Evolutionary conservation across 345 rosid genomes (phyloP).

Genomic region (Angophora floribunda): DNA sequence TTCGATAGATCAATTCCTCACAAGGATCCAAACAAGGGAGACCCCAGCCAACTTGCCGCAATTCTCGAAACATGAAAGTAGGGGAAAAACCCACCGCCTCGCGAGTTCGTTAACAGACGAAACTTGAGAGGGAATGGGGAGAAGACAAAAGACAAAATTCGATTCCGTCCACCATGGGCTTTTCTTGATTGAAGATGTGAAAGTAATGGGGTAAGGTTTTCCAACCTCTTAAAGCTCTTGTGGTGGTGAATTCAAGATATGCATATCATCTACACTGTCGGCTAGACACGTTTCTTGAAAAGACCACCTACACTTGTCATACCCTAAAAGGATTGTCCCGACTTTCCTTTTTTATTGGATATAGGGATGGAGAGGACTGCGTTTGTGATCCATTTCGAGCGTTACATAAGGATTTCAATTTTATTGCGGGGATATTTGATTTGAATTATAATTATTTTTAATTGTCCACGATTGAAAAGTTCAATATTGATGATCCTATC

Average conservation of each 20-base stretch:
- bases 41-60: background rate
- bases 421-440: rapidly evolving
- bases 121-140: background rate
- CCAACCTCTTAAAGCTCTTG: background rate
- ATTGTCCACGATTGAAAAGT: rapidly evolving
- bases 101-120: background rate
- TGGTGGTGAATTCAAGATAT: background rate
- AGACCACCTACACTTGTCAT: background rate
- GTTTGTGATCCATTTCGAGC: background rate
- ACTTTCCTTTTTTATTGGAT: background rate
- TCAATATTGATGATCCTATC: rapidly evolving
- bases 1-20: background rate
- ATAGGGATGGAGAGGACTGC: background rate
- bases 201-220: background rate
- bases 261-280: background rate
- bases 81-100: background rate
- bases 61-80: background rate
- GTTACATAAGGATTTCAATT: background rate
- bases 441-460: background rate
- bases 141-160: background rate
- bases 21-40: background rate
- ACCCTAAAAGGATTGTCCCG: background rate
- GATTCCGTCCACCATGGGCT: background rate
- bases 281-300: background rate
- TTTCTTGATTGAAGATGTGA: background rate